These are phyloP conservation scores for Cenchrus fungigraminus DNA, from an alignment of 176 grass and related monocot genomes.

Conservation along the genomic window DNA sequence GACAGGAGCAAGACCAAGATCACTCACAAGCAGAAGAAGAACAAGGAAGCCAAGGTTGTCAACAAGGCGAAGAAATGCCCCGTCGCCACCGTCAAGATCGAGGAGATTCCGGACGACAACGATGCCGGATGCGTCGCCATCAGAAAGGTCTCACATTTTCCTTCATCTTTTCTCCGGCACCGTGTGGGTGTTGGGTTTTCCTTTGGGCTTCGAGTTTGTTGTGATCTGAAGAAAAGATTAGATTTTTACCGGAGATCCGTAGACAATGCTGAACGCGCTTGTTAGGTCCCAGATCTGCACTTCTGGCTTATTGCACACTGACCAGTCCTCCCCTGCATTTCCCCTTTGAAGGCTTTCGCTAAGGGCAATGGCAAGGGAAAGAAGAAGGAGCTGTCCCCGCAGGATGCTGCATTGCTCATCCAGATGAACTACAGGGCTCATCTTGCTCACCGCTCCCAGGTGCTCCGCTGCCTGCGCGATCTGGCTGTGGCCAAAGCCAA, in stretches of 20 bases:
- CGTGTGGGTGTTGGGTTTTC: too few species aligned
- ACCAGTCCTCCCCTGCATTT: neutral
- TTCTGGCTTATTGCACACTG: neutral
- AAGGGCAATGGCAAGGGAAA: conserved; percentile 62
- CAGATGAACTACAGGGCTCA: conserved; percentile 76
- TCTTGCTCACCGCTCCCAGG: conserved; percentile 77
- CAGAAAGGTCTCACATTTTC: conserved; percentile 44
- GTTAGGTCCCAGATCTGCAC: neutral
- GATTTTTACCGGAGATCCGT: neutral
- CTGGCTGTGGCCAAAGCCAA: conserved; percentile 82
- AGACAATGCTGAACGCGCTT: too few species aligned
- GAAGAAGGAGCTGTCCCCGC: conserved; percentile 68
- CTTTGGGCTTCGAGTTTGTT: neutral
- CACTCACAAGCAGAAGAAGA: neutral
- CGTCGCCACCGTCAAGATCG: conserved; percentile 23
- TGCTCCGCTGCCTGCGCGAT: conserved; percentile 74
- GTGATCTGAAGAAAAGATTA: neutral
- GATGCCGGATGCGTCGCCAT: conserved; percentile 45
- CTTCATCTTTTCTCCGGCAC: neutral
- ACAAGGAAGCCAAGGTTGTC: conserved; percentile 3
- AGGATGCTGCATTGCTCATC: conserved; percentile 79
- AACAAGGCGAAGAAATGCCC: conserved; percentile 43
- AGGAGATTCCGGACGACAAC: conserved; percentile 49
- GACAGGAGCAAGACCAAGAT: neutral
- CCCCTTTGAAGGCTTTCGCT: conserved; percentile 52